Conservation (phyloP, 2,329 filamentous ascomycete species). For the Knufia fluminis region DNA sequence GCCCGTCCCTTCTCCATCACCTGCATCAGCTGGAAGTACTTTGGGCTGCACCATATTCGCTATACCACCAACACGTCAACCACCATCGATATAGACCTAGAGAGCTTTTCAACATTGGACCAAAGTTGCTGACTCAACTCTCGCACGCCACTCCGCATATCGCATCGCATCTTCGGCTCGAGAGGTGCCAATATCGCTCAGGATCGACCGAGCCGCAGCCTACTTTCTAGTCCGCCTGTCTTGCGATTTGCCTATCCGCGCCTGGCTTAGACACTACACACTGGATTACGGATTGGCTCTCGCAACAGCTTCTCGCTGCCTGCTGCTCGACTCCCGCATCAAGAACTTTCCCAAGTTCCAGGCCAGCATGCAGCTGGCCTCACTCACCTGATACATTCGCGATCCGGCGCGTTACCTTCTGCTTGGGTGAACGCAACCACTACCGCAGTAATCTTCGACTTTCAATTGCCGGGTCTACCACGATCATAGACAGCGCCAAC, state of each 20-base stretch:
- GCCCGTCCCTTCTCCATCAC: conserved; percentile 6
- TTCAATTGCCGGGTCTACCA: background rate
- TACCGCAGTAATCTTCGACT: background rate
- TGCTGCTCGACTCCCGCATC: background rate
- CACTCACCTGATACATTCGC: conserved; percentile 6
- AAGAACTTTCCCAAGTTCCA: background rate
- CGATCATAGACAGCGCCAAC: background rate
- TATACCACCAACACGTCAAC: background rate
- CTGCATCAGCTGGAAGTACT: background rate
- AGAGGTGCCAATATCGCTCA: conserved; percentile 5
- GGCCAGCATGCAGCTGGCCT: conserved; percentile 9
- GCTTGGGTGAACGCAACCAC: background rate
- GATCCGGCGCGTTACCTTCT: conserved; percentile 7
- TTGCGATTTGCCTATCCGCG: conserved; percentile 8
- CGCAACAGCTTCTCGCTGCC: background rate
- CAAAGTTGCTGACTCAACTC: background rate
- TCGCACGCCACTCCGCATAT: background rate
- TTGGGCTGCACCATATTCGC: background rate
- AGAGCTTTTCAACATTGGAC: too few species aligned
- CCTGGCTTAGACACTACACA: background rate
- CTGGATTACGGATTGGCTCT: background rate
- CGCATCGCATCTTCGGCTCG: conserved; percentile 2
- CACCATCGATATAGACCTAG: background rate
- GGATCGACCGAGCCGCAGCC: conserved; percentile 5
- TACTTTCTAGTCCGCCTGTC: conserved; percentile 6